Percentiles rank a stretch among this genome's conserved stretches.
Conservation (phyloP, 2,329 filamentous ascomycete genomes). For the Madurella fahalii region DNA sequence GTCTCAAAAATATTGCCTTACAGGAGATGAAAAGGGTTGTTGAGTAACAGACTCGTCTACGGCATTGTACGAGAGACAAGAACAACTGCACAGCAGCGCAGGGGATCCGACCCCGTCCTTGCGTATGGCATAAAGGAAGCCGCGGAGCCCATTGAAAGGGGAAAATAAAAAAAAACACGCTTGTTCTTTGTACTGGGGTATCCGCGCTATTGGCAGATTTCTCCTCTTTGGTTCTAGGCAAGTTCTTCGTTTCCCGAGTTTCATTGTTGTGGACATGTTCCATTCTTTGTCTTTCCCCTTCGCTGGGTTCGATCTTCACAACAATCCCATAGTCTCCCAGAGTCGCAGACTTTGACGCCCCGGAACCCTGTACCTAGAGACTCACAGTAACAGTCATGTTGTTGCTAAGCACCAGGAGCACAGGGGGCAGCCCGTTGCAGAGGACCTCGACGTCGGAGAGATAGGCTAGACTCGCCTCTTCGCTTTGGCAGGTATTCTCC, state of each 20-base stretch:
- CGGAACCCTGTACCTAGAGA: conserved; percentile 39
- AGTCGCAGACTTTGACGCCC: background rate
- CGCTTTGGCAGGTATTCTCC: conserved; percentile 69
- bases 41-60: no score
- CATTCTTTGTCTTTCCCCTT: conserved; percentile 14
- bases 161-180: conserved; percentile 1
- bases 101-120: no score
- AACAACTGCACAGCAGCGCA: no score
- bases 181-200: conserved; percentile 13
- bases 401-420: conserved; percentile 77
- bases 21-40: no score
- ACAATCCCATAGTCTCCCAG: conserved; percentile 8
- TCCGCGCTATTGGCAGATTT: background rate
- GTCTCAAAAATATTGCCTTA: background rate
- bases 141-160: background rate
- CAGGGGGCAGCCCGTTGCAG: conserved; percentile 71
- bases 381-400: conserved; percentile 85
- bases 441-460: conserved; percentile 74
- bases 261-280: conserved; percentile 1
- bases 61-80: no score
- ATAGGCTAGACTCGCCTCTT: conserved; percentile 67
- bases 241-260: conserved; percentile 1
- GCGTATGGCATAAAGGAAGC: background rate
- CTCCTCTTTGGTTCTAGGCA: background rate
- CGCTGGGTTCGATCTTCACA: conserved; percentile 3